Conservation (phyloP, 345 rosid genomes). For the Arabis hirsuta region DNA sequence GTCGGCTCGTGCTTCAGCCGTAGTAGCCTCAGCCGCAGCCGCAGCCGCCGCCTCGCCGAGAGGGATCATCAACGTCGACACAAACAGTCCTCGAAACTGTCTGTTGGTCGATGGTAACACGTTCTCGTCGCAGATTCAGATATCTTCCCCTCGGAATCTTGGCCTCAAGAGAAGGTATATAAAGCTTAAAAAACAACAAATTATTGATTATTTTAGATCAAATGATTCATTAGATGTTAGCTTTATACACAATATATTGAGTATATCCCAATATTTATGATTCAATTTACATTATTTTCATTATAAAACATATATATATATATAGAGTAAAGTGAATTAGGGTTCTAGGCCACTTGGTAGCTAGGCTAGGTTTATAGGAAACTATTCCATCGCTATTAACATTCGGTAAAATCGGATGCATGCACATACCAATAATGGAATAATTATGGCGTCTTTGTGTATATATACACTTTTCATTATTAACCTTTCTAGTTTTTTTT, state of each 20-base stretch:
- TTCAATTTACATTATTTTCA: conserved; percentile 19
- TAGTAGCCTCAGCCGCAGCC: conserved; percentile 34
- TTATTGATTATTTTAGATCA: conserved; percentile 1
- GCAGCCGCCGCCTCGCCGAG: conserved; percentile 46
- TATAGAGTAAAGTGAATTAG: conserved; percentile 34
- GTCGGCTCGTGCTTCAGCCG: conserved; percentile 36
- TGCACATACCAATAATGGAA: conserved; percentile 30
- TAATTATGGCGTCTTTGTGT: conserved; percentile 9
- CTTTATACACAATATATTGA: not conserved
- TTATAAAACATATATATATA: not conserved
- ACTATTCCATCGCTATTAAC: conserved; percentile 16
- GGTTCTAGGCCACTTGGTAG: conserved; percentile 30
- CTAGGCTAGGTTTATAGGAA: conserved; percentile 32
- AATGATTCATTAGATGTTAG: conserved; percentile 10
- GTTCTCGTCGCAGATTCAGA: conserved; percentile 54
- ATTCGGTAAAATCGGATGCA: conserved; percentile 7
- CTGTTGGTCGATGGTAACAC: conserved; percentile 37
- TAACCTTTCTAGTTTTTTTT: not conserved
- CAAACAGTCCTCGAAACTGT: conserved; percentile 41
- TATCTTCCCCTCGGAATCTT: conserved; percentile 83
- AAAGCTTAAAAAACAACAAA: no score
- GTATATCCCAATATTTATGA: not conserved
- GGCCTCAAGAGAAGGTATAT: conserved; percentile 89
- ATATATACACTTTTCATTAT: not conserved
- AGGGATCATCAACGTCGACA: conserved; percentile 49